Percentiles rank a stretch among this genome's conserved stretches.
phyloP scores from a whole-genome alignment of 257 asterid species.

The Fraxinus americana region DNA sequence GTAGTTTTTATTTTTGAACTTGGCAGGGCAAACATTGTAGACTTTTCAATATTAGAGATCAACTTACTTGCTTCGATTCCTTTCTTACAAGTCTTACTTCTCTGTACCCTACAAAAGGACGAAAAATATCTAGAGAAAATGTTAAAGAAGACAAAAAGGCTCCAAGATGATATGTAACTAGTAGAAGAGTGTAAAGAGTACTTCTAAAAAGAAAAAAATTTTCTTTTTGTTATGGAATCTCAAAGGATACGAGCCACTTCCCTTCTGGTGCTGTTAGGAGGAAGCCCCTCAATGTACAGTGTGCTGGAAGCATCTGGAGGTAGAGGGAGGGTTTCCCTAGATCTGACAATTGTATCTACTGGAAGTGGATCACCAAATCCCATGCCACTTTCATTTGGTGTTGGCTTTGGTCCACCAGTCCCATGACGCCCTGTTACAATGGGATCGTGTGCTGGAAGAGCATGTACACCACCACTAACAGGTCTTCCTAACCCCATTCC shows the following conservation, averaged over 20 bases:
- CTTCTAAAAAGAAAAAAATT: neutral
- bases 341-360: conserved; percentile 38
- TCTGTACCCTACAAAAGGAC: conserved; percentile 62
- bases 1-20: neutral
- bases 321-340: conserved; percentile 46
- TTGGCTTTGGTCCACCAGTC: conserved; percentile 31
- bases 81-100: conserved; percentile 62
- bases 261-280: conserved; percentile 51
- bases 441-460: conserved; percentile 37
- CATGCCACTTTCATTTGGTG: conserved; percentile 39
- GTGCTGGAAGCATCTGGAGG: conserved; percentile 66
- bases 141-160: conserved; percentile 31
- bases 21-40: neutral
- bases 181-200: neutral
- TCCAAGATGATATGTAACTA: neutral
- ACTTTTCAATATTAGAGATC: neutral
- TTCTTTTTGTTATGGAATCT: neutral
- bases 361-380: conserved; percentile 36
- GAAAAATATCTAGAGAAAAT: conserved; percentile 45
- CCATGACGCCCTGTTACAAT: conserved; percentile 34
- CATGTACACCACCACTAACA: conserved; percentile 33
- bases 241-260: conserved; percentile 68
- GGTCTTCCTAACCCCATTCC: conserved; percentile 38
- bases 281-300: conserved; percentile 60
- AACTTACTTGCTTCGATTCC: conserved; percentile 55